Percentiles rank a stretch among this genome's conserved stretches.
Evolutionary conservation across 2,329 filamentous ascomycete species (phyloP).

Genomic region (Myriangium duriaei): DNA sequence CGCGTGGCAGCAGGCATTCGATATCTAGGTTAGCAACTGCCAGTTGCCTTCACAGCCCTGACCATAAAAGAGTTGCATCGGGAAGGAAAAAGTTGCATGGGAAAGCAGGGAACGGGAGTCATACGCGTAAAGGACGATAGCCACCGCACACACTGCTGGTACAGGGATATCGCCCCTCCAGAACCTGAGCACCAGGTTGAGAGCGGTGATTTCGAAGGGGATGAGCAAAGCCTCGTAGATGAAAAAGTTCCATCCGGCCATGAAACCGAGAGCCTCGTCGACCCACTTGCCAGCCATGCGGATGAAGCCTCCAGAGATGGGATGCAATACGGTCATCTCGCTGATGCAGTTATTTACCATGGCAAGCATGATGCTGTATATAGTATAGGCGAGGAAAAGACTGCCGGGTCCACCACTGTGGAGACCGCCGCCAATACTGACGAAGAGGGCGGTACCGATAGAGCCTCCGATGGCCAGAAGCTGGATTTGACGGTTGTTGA

Average conservation of each 20-base stretch:
- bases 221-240: constrained; percentile 37
- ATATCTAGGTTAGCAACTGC: no score
- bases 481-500: constrained; percentile 35
- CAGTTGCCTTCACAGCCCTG: no score
- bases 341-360: constrained; percentile 53
- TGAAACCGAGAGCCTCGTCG: constrained; percentile 48
- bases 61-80: constrained; percentile 5
- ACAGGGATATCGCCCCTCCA: constrained; percentile 29
- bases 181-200: constrained; percentile 25
- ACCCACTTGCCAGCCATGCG: constrained; percentile 50
- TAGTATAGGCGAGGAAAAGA: constrained; percentile 45
- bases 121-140: constrained; percentile 4
- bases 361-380: constrained; percentile 44
- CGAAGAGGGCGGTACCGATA: constrained; percentile 20
- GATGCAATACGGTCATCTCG: constrained; percentile 51
- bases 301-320: constrained; percentile 48
- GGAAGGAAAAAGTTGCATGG: constrained; percentile 7
- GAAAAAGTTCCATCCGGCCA: constrained; percentile 38
- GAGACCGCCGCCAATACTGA: constrained; percentile 43
- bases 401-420: constrained; percentile 36
- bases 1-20: constrained; percentile 2
- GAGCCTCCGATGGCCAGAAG: constrained; percentile 20
- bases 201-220: constrained; percentile 36
- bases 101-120: constrained; percentile 3
- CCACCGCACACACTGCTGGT: constrained; percentile 5